Evolutionary conservation across 345 rosid genomes (phyloP).

Genomic region (Mercurialis annua): DNA sequence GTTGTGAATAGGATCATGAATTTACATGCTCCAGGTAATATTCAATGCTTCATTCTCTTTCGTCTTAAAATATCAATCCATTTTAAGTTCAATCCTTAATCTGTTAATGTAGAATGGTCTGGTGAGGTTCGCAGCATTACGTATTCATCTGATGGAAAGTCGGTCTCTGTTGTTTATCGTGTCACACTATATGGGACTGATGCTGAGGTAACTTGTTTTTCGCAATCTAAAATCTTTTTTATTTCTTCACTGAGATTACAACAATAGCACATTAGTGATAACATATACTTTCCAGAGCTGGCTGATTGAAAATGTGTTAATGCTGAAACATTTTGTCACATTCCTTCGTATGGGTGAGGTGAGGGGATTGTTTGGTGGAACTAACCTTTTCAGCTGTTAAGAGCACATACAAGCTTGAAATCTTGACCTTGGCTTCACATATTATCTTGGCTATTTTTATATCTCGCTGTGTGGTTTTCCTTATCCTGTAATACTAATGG

Average conservation of each 20-base stretch:
- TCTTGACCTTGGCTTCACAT: too few species aligned
- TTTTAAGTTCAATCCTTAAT: background rate
- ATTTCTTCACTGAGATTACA: background rate
- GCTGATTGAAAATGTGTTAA: background rate
- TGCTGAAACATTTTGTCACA: background rate
- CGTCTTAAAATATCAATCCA: background rate
- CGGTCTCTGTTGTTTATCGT: conserved; percentile 76
- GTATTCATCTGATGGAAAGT: conserved; percentile 73
- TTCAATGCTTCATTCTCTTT: background rate
- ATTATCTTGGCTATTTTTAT: too few species aligned
- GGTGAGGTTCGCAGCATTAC: conserved; percentile 77
- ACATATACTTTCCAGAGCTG: background rate
- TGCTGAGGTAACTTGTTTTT: conserved; percentile 57
- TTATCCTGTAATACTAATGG: too few species aligned
- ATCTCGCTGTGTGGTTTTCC: too few species aligned
- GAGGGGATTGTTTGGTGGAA: too few species aligned
- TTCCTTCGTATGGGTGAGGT: background rate
- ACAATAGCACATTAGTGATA: background rate
- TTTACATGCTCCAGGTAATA: conserved; percentile 65
- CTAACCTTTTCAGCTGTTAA: too few species aligned
- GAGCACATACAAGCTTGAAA: too few species aligned
- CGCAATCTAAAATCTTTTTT: background rate
- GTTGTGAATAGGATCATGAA: conserved; percentile 76
- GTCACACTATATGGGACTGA: conserved; percentile 80
- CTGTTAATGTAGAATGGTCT: conserved; percentile 69